Base-by-base conservation (phyloP, 2,329 filamentous ascomycete species). In the Helminthosporium solani region DNA sequence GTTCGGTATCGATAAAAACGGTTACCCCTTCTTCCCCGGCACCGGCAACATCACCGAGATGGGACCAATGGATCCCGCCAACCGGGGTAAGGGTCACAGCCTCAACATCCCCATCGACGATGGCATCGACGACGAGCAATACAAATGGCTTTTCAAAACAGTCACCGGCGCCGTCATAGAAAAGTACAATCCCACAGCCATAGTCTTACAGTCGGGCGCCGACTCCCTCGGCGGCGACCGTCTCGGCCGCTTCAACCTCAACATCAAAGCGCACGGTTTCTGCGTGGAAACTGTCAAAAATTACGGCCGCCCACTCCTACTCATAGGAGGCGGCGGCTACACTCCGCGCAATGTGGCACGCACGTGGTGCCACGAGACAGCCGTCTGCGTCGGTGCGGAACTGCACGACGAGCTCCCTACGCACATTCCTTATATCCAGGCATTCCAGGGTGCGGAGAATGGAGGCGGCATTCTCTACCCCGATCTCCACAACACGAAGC, bases 341-440 rank as follows among this genome's bases (percentile, higher is more conserved):
- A 99, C 94, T 12, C 91, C 94, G 4, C 84, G 92, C 54, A 99
- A 99, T 63, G 94, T 99, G 6, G 94, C 94, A 33, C 87, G 94
- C 43, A 90, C 92, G 23, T 99, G 94, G 94, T 90, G 91, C 19
- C 92, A 95, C 72, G 94, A 99, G 74, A 99, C 94, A 11, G 87
- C 88, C 50, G 89, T 97, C 57, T 90, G 90, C 49, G 88, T 95
- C 52, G 84, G 85, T 56, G 78, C 86, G 53, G 80, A 82, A 46
- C 85, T 96, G 53, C 75, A 81, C 66, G 81, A 86, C 15, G 79
- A 83, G 11, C 85, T 97, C 21, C 92, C 94, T 0, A 73, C 81
- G 28, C 85, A 95, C 60, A 84, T 92, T 7, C 88, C 90, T 0
- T 95, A 92, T 77, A 84, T 90, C 47, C 85, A 88, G 53, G 90